A percentile compares a stretch with the other conserved stretches of the same genome.
These are phyloP conservation scores for Malbranchea zuffiana DNA, from an alignment of 2,329 filamentous ascomycete species.

Conservation along the genomic window DNA sequence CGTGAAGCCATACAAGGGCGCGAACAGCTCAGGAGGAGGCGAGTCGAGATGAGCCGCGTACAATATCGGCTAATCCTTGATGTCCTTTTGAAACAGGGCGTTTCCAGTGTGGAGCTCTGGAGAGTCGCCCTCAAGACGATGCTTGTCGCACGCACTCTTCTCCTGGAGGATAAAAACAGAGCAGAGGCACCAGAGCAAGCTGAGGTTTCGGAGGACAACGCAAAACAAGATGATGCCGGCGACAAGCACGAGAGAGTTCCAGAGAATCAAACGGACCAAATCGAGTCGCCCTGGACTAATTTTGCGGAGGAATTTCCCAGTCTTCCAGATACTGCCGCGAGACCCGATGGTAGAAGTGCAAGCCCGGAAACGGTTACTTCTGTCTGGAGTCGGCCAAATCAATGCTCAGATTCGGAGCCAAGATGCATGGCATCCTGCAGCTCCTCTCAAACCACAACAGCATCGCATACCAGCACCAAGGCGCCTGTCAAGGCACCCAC, in stretches of 20 bases:
- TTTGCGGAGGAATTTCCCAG: constrained; percentile 7
- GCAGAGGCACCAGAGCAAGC: constrained; percentile 2
- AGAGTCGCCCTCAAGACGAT: constrained; percentile 22
- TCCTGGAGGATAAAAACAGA: constrained; percentile 23
- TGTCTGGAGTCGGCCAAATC: neutral
- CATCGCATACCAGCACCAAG: constrained; percentile 6
- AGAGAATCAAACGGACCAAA: too few relatives aligned
- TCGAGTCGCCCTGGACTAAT: constrained; percentile 2
- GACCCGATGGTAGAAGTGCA: neutral
- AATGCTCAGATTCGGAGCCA: neutral
- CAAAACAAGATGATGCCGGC: neutral
- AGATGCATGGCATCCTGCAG: neutral
- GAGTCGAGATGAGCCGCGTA: constrained; percentile 20
- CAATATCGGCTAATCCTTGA: constrained; percentile 24
- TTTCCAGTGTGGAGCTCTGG: constrained; percentile 22
- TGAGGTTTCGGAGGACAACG: constrained; percentile 5
- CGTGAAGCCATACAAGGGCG: constrained; percentile 14
- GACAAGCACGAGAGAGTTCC: too few relatives aligned
- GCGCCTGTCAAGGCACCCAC: constrained; percentile 1
- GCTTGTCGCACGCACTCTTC: constrained; percentile 20
- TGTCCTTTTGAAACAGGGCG: constrained; percentile 19
- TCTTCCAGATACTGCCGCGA: neutral
- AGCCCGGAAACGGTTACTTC: neutral
- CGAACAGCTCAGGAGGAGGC: constrained; percentile 19
- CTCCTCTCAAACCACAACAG: constrained; percentile 1